Base-by-base conservation (phyloP, 768 basidiomycete species). In the Ramaria rubella region DNA sequence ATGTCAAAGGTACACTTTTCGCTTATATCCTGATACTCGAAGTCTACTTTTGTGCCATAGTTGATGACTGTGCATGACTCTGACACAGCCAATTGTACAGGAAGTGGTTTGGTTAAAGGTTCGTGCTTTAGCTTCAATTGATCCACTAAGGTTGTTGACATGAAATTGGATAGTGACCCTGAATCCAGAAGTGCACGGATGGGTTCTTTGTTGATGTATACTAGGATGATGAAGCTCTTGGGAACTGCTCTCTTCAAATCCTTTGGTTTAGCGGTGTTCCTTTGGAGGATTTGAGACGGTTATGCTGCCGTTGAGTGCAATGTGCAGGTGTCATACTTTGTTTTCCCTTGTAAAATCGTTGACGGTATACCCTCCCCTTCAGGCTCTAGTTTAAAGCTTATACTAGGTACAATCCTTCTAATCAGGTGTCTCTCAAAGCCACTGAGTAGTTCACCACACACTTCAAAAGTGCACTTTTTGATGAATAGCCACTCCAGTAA, bases 51-150 rank as follows among this genome's bases (percentile, higher is more conserved):
- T 0, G 67, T 59, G 0, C 63, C 46, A 23, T 30, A 64, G 49
- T 72, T 76, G 0, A 79, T 63, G 49, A 71, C 70, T 0, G 73
- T 67, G 0, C 69, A 46, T 0, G 76, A 78, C 0, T 75, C 78
- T 31, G 73, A 69, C 0, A 74, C 71, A 0, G 76, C 77, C 1
- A 80, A 60, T 15, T 75, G 72, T 0, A 77, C 45, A 0, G 65
- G 54, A 2, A 78, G 21, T 2, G 72, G 75, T 26, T 66, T 65
- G 0, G 49, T 65, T 1, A 77, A 59, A 11, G 61, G 58, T 0
- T 59, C 55, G 1, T 52, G 56, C 26, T 62, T 54, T 0, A 73
- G 33, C 1, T 66, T 63, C 3, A 77, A 55, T 57, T 78, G 61
- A 24, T 64, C 57, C 7, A 58, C 61, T 15, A 61, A 15, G 14